phyloP scores from a whole-genome alignment of 1,284 basidiomycete species.

The Pisolithus thermaeus region DNA sequence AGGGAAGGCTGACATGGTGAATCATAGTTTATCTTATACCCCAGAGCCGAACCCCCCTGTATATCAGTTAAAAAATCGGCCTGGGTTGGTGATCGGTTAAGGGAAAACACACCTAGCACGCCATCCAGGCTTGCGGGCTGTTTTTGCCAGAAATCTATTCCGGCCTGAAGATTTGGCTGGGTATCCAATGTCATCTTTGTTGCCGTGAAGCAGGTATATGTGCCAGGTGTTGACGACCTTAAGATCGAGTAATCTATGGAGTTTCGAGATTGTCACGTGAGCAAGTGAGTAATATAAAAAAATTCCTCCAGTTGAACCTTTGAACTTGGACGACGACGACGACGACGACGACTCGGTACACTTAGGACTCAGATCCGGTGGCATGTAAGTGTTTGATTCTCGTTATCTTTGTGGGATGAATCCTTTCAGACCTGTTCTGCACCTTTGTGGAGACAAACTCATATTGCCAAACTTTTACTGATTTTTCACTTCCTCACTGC shows the following conservation, averaged over 20 bases:
- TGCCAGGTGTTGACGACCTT: neutral
- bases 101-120: slow-evolving; percentile 44
- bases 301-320: neutral
- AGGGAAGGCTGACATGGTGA: slow-evolving; percentile 8
- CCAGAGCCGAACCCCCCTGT: slow-evolving; percentile 70
- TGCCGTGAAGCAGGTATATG: neutral
- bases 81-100: neutral
- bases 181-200: slow-evolving; percentile 13
- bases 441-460: slow-evolving; percentile 20
- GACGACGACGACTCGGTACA: neutral
- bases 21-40: slow-evolving; percentile 34
- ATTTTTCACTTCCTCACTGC: neutral
- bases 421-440: slow-evolving; percentile 27
- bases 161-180: slow-evolving; percentile 51
- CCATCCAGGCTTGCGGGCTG: slow-evolving; percentile 74
- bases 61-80: slow-evolving; percentile 10
- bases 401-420: slow-evolving; percentile 14
- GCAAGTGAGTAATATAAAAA: neutral
- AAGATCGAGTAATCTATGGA: neutral
- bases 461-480: slow-evolving; percentile 21
- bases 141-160: slow-evolving; percentile 72
- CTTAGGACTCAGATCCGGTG: no score
- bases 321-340: neutral
- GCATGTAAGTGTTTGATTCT: neutral
- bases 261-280: neutral